Evolutionary conservation across 2,329 filamentous ascomycete species (phyloP), one percentile per base, ranked within the genome.

Genomic region (Metarhizium anisopliae): DNA sequence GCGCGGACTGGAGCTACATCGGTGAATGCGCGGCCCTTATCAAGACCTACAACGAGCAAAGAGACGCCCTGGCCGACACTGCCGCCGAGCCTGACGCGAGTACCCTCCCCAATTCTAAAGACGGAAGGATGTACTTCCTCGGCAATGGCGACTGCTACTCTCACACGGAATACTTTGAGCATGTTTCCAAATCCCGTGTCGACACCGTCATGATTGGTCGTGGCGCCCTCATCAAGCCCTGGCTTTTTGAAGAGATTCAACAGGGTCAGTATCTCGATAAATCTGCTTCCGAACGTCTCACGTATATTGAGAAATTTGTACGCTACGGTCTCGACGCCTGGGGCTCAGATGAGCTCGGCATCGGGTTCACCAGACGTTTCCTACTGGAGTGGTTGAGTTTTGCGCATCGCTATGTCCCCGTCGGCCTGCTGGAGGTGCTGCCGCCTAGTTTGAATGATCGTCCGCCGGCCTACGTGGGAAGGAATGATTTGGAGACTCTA

Each of bases 131-230:
- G 62, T 97, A 89, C 76, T 97, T 99, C 74, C 78, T 96, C 62
- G 94, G 94, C 63, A 99, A 99, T 70, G 94, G 94, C 51, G 94
- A 99, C 73, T 94, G 92, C 72, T 96, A 90, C 74, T 96, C 91
- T 4, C 91, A 97, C 70, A 74, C 85, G 36, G 91, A 97, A 68
- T 97, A 97, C 74, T 84, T 84, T 60, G 76, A 85, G 56, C 85
- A 94, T 65, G 77, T 97, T 43, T 79, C 86, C 51, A 81, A 93
- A 57, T 81, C 89, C 40, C 82, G 83, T 50, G 91, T 97, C 50
- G 93, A 97, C 74, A 85, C 85, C n/a, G 89, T 96, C 67, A 97
- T 99, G 94, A 84, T 97, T 59, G 94, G 86, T n/a, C 89, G 94
- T 58, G 94, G 94, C 56, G 94, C 94, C 10, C 81, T 99, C 57